phyloP scores from a whole-genome alignment of 2,329 filamentous ascomycete genomes.

The Monosporascus sp. region DNA sequence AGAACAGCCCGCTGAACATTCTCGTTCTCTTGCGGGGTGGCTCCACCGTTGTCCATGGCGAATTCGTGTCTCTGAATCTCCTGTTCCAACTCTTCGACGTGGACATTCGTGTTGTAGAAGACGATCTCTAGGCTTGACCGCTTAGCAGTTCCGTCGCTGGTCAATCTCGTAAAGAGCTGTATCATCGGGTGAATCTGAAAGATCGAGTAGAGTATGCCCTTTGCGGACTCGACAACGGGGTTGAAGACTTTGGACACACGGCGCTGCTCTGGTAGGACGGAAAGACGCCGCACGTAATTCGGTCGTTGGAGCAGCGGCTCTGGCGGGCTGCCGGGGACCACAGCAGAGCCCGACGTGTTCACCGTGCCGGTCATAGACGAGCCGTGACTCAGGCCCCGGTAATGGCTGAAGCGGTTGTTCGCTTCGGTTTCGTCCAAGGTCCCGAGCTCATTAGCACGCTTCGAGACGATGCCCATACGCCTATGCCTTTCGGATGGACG shows the following conservation, averaged over 20 bases:
- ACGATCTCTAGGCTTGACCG: constrained; percentile 61
- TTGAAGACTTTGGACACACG: constrained; percentile 57
- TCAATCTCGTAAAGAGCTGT: constrained; percentile 58
- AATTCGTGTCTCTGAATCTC: constrained; percentile 59
- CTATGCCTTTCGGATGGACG: constrained; percentile 51
- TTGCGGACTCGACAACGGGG: constrained; percentile 59
- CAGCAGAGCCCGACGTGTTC: constrained; percentile 28
- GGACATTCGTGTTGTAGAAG: constrained; percentile 62
- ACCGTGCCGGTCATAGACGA: constrained; percentile 57
- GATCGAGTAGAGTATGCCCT: constrained; percentile 61
- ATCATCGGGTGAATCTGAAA: constrained; percentile 66
- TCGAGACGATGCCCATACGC: constrained; percentile 60
- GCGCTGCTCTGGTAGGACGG: constrained; percentile 57
- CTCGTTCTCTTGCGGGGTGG: constrained; percentile 51
- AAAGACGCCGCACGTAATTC: constrained; percentile 59
- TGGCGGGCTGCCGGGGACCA: constrained; percentile 53
- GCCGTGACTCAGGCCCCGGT: constrained; percentile 62
- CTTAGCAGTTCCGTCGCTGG: constrained; percentile 55
- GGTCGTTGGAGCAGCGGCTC: constrained; percentile 54
- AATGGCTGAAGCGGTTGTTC: constrained; percentile 63
- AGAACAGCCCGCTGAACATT: constrained; percentile 59
- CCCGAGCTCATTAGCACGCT: constrained; percentile 54
- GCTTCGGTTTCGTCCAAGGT: constrained; percentile 58
- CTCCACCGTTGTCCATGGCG: constrained; percentile 43
- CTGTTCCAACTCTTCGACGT: constrained; percentile 60